Conservation (phyloP, 345 rosid species). For the Syzygium jambos region DNA sequence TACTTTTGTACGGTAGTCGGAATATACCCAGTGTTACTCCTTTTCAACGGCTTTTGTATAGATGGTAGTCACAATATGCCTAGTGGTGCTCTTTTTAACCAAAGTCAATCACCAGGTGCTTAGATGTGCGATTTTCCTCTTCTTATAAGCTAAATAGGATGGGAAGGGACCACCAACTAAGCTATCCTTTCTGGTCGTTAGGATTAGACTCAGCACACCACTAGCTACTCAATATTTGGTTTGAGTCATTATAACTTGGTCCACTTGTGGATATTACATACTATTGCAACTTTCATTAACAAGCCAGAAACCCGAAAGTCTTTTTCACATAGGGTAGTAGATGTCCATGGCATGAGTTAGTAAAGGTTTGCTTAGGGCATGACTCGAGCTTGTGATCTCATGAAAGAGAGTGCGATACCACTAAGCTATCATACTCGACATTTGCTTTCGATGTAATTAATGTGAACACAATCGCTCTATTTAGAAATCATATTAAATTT, state of each 20-base stretch:
- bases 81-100: background rate
- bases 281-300: background rate
- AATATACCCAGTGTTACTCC: accelerated
- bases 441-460: background rate
- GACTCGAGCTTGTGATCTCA: background rate
- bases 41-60: background rate
- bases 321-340: background rate
- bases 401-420: background rate
- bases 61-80: background rate
- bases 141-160: background rate
- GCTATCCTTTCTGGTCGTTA: background rate
- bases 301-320: background rate
- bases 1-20: background rate
- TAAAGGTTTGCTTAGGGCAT: background rate
- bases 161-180: background rate
- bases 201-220: background rate
- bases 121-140: background rate
- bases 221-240: background rate
- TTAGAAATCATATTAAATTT: background rate
- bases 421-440: background rate
- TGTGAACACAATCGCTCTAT: background rate
- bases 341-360: background rate
- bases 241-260: background rate
- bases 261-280: background rate
- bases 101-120: background rate